phyloP scores from a whole-genome alignment of 164 flowering plant species.

The Cinnamomum chago region DNA sequence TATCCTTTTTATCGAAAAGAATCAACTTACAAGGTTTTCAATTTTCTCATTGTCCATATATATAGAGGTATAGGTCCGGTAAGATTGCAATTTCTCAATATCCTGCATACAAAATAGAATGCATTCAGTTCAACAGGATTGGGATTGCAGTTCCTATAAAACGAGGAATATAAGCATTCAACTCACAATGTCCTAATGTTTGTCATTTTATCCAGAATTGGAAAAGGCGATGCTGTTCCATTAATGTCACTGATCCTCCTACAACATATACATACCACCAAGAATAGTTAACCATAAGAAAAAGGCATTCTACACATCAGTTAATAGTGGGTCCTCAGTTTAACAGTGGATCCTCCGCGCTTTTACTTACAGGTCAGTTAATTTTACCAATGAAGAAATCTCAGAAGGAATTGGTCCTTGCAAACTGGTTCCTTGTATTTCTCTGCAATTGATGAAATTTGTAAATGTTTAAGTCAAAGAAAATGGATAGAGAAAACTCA shows the following conservation, averaged over 20 bases:
- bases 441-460: constrained; percentile 28
- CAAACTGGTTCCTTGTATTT: constrained; percentile 58
- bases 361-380: constrained; percentile 44
- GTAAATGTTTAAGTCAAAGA: background rate
- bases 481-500: background rate
- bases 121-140: too few species aligned
- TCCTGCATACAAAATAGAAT: too few species aligned
- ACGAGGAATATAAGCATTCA: background rate
- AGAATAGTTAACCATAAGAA: too few species aligned
- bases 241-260: constrained; percentile 68
- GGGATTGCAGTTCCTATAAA: background rate
- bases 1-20: too few species aligned
- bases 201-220: constrained; percentile 27
- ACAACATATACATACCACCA: constrained; percentile 10
- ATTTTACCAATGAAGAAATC: constrained; percentile 38
- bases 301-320: background rate
- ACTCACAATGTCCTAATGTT: constrained; percentile 40
- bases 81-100: too few species aligned
- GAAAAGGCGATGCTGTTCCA: constrained; percentile 41
- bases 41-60: too few species aligned
- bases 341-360: background rate
- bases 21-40: too few species aligned
- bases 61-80: too few species aligned
- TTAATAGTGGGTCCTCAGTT: background rate
- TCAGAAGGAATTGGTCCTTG: constrained; percentile 63